These are phyloP conservation scores for Pythium sp. DNA, from an alignment of 352 stramenopile species.

Conservation along the genomic window DNA sequence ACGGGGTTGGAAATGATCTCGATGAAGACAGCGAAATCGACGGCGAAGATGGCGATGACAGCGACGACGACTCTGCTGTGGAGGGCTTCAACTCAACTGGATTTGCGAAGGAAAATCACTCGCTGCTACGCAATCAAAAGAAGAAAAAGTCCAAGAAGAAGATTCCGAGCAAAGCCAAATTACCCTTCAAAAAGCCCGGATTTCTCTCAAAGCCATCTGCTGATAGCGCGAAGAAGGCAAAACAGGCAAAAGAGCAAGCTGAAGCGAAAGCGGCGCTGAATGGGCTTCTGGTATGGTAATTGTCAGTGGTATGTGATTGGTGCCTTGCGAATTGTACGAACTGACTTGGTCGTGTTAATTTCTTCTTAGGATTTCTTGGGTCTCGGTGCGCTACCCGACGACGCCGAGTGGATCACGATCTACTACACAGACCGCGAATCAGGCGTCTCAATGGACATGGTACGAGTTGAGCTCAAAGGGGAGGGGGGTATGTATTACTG, in stretches of 20 bases:
- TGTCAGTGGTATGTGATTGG: not conserved
- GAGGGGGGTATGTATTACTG: not conserved
- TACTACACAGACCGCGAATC: constrained; percentile 75
- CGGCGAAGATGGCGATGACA: not conserved
- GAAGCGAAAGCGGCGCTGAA: constrained; percentile 59
- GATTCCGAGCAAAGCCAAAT: constrained; percentile 15
- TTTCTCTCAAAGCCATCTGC: constrained; percentile 28
- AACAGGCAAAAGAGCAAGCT: constrained; percentile 47
- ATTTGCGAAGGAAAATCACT: constrained; percentile 38
- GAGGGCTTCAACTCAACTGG: constrained; percentile 3
- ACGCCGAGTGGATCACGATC: constrained; percentile 75
- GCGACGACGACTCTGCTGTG: constrained; percentile 18
- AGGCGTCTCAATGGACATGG: constrained; percentile 63
- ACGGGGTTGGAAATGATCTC: not conserved
- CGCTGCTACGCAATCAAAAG: constrained; percentile 32
- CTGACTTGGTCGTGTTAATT: not conserved
- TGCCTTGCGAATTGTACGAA: not conserved
- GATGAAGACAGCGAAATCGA: not conserved
- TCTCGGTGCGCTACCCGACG: constrained; percentile 67
- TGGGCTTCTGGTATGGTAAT: constrained; percentile 39
- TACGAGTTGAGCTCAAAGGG: constrained; percentile 2
- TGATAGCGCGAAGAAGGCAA: constrained; percentile 22
- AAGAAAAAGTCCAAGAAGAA: constrained; percentile 19
- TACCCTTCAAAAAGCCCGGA: constrained; percentile 20
- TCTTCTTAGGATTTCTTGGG: constrained; percentile 57